These are phyloP conservation scores for Alternaria incomplexa DNA, from an alignment of 2,329 filamentous ascomycete genomes.

Conservation along the genomic window DNA sequence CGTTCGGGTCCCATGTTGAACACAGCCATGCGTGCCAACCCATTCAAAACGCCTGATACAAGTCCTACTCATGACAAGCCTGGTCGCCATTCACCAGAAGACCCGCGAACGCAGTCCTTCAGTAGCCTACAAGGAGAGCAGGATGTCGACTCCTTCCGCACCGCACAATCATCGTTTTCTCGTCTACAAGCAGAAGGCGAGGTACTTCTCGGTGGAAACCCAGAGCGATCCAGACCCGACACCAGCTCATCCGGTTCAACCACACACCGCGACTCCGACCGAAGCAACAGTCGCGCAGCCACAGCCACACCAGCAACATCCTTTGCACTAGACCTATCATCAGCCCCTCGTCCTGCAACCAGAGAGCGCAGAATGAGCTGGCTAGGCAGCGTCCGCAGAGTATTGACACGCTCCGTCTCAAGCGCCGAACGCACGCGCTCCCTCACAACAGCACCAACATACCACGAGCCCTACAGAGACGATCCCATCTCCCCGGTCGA, in stretches of 20 bases:
- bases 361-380: constrained; percentile 43
- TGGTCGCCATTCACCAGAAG: constrained; percentile 25
- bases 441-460: constrained; percentile 29
- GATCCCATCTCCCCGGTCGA: constrained; percentile 24
- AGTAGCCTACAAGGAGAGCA: constrained; percentile 48
- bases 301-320: constrained; percentile 39
- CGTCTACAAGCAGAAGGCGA: constrained; percentile 60
- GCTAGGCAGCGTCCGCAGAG: constrained; percentile 47
- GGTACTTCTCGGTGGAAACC: constrained; percentile 56
- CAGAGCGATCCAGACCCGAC: constrained; percentile 37
- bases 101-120: constrained; percentile 35
- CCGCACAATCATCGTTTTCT: constrained; percentile 57
- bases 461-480: constrained; percentile 40
- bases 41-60: constrained; percentile 41
- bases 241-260: constrained; percentile 39
- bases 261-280: constrained; percentile 29
- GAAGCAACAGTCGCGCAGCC: constrained; percentile 27
- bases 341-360: constrained; percentile 11
- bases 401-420: constrained; percentile 39
- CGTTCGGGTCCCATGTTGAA: constrained; percentile 51
- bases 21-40: constrained; percentile 31
- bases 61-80: constrained; percentile 36
- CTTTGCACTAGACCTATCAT: constrained; percentile 23
- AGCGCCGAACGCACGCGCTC: constrained; percentile 37
- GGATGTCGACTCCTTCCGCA: constrained; percentile 59